Evolutionary conservation across 1,284 basidiomycete genomes (phyloP).

Genomic region (Tilletia walkeri): DNA sequence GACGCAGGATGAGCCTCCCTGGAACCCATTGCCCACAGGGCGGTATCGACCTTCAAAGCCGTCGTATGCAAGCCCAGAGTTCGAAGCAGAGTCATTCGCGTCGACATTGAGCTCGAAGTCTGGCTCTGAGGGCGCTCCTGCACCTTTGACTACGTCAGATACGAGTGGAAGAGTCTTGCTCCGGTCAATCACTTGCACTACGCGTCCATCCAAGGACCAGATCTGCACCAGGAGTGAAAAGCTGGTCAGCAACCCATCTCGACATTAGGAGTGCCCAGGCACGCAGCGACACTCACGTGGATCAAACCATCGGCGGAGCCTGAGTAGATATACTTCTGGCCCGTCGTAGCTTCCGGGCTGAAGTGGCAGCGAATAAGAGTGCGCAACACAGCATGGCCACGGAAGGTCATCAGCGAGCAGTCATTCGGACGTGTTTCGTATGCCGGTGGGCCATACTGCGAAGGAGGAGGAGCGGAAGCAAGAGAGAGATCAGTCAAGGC

Average conservation of each 20-base stretch:
- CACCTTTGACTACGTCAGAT: conserved; percentile 39
- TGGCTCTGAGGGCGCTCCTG: conserved; percentile 43
- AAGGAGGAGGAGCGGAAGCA: too few relatives aligned
- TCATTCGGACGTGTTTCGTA: conserved; percentile 70
- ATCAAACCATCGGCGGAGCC: conserved; percentile 73
- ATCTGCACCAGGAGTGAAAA: conserved; percentile 63
- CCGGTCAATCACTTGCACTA: conserved; percentile 81
- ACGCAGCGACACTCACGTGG: conserved; percentile 24
- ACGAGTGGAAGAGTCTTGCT: conserved; percentile 70
- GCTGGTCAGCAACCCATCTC: conserved; percentile 26
- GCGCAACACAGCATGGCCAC: conserved; percentile 84
- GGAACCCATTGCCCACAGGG: neutral
- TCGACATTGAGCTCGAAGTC: conserved; percentile 23
- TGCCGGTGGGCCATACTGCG: conserved; percentile 59
- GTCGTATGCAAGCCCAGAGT: conserved; percentile 19
- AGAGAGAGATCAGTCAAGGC: neutral
- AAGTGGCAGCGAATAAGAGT: conserved; percentile 96
- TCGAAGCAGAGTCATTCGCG: conserved; percentile 10
- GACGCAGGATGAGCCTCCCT: conserved; percentile 58
- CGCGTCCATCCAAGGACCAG: conserved; percentile 85
- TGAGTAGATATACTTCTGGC: conserved; percentile 87
- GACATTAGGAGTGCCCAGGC: too few relatives aligned
- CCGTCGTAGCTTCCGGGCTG: conserved; percentile 85
- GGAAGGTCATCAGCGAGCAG: conserved; percentile 87
- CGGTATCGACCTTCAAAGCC: conserved; percentile 19